Evolutionary conservation across 768 basidiomycete genomes (phyloP), one percentile per base, ranked within the genome.

Genomic region (Sporobolomyces pararoseus): DNA sequence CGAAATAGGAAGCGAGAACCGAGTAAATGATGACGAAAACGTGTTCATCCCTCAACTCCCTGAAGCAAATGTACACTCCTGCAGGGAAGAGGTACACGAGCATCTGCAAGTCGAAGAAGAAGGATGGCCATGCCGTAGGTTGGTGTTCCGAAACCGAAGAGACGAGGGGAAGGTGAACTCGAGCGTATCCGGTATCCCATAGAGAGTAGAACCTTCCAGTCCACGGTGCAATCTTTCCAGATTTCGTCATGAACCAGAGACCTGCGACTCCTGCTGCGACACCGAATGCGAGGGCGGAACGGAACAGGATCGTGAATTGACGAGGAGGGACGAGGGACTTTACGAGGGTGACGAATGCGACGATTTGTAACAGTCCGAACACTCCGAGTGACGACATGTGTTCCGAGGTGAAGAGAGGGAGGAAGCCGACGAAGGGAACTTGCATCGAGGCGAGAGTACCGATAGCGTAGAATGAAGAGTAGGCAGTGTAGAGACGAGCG

Each of bases 161-260:
- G 75, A 99, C 98, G 70, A 76, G 73, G 39, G 77, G 77, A 29
- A 77, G 72, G 52, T 77, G 76, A 46, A 77, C 67, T 31, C 74
- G 58, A 61, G 96, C 96, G 77, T 99, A 99, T 37, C 92, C 95
- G 0, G 95, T 98, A 79, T 99, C 96, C 96, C 96, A 99, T 3
- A 99, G 83, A 0, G 93, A 96, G 81, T 99, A 99, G 84, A 99
- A 98, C 66, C 96, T 88, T 46, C 96, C 96, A n/a, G 95, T 98
- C 94, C 96, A 99, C 0, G 95, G 95, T 6, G 95, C 94, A 75
- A 99, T 98, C 85, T 87, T 90, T 25, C 94, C 95, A 68, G 87
- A 89, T 81, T 90, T 89, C 0, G 95, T 97, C 72, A 98, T 84
- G 55, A 85, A 85, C 51, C 86, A 86, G 65, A 98, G 86, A 0